Percentiles rank a stretch among this genome's conserved stretches.
Evolutionary conservation across 2,329 filamentous ascomycete species (phyloP).

Genomic region (Aspergillus hiratsukae): DNA sequence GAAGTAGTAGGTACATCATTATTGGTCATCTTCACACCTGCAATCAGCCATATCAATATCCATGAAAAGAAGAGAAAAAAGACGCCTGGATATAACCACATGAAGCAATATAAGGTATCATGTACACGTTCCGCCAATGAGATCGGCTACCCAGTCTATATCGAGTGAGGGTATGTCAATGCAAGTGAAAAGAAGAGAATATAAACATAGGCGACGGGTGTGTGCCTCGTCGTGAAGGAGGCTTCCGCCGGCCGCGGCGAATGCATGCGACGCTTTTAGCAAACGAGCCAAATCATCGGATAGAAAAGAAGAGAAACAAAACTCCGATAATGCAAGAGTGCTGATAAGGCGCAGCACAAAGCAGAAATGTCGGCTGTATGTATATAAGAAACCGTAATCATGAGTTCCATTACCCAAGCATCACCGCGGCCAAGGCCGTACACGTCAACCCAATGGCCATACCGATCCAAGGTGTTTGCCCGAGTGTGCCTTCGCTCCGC

Average conservation of each 20-base stretch:
- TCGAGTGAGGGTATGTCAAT: constrained; percentile 19
- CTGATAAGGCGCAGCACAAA: neutral
- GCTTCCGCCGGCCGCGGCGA: no score
- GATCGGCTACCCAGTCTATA: constrained; percentile 24
- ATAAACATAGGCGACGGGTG: neutral
- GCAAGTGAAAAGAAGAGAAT: constrained; percentile 17
- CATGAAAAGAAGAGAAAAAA: neutral
- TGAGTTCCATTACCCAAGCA: constrained; percentile 28
- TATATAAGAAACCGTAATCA: neutral
- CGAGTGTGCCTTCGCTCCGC: constrained; percentile 36
- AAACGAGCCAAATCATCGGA: constrained; percentile 2
- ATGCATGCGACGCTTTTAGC: constrained; percentile 15
- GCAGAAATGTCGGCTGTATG: neutral
- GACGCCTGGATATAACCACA: neutral
- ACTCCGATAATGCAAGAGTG: constrained; percentile 16
- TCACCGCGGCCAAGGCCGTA: constrained; percentile 36
- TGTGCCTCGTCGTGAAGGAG: no score
- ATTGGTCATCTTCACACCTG: neutral
- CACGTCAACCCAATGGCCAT: constrained; percentile 39
- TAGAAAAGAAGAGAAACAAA: constrained; percentile 12
- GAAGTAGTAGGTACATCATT: neutral
- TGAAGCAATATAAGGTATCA: constrained; percentile 27
- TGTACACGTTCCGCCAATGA: constrained; percentile 28
- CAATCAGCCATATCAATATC: constrained; percentile 5
- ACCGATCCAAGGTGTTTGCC: constrained; percentile 39